These are phyloP conservation scores for Dentiscutata heterogama DNA, from an alignment of 371 early-diverging fungal genomes.

Conservation along the genomic window DNA sequence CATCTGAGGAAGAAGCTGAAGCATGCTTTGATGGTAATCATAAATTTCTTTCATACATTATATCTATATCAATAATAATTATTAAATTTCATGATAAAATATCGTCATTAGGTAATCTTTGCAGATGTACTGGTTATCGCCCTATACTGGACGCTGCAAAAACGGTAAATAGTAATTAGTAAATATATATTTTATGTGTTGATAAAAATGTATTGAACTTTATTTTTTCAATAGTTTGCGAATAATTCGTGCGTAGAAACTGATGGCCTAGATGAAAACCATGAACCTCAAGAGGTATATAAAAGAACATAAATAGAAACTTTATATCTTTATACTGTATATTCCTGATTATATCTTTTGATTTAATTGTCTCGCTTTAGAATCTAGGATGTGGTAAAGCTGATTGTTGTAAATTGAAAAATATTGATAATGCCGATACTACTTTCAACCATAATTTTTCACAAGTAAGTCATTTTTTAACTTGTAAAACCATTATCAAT, in stretches of 20 bases:
- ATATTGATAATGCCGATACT: too few species aligned
- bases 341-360: not conserved
- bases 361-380: not conserved
- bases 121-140: conserved; percentile 87
- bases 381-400: conserved; percentile 21
- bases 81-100: too few species aligned
- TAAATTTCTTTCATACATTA: not conserved
- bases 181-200: not conserved
- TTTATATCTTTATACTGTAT: too few species aligned
- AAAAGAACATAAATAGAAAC: not conserved
- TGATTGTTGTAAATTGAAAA: conserved; percentile 45
- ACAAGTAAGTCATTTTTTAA: too few species aligned
- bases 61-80: too few species aligned
- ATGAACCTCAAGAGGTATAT: not conserved
- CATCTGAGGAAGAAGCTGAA: conserved; percentile 76
- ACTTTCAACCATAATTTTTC: too few species aligned
- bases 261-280: not conserved
- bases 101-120: conserved; percentile 65
- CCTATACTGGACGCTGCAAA: conserved; percentile 87
- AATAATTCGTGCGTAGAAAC: not conserved
- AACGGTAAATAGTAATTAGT: conserved; percentile 48
- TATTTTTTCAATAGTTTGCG: not conserved
- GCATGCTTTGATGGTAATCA: conserved; percentile 77
- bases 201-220: not conserved
- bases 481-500: too few species aligned